A percentile compares a stretch with the other conserved stretches of the same genome.
Conservation (phyloP, 2,329 filamentous ascomycete genomes). For the Scedosporium aurantiacum region DNA sequence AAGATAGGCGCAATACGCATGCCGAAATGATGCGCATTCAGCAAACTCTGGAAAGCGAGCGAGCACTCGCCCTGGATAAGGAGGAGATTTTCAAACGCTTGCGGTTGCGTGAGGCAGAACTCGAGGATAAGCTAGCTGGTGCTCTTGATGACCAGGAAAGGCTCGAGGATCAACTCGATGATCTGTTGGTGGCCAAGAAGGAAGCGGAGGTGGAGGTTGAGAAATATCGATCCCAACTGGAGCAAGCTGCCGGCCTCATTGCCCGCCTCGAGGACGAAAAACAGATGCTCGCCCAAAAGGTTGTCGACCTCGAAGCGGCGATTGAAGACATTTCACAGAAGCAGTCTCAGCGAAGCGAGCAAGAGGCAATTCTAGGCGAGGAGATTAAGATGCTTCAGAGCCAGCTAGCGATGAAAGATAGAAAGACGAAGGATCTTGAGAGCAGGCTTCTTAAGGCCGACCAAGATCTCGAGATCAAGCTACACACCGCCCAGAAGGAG, state of each 20-base stretch:
- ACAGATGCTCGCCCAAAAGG: constrained; percentile 54
- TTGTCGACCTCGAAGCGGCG: constrained; percentile 58
- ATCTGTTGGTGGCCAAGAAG: constrained; percentile 79
- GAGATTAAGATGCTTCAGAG: constrained; percentile 89
- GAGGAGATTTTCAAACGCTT: constrained; percentile 98
- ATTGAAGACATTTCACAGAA: constrained; percentile 59
- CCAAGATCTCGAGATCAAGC: constrained; percentile 79
- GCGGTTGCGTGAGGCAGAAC: constrained; percentile 78
- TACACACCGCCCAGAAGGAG: constrained; percentile 68
- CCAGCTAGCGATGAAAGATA: constrained; percentile 77
- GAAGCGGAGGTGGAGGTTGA: constrained; percentile 77
- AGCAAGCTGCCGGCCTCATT: constrained; percentile 85
- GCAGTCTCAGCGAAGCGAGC: constrained; percentile 62
- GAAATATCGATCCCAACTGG: constrained; percentile 66
- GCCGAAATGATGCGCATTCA: constrained; percentile 81
- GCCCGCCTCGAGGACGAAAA: constrained; percentile 80
- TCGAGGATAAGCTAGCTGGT: constrained; percentile 84
- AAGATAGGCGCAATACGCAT: constrained; percentile 80
- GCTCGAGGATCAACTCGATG: constrained; percentile 86
- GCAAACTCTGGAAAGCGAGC: constrained; percentile 88
- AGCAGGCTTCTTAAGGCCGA: constrained; percentile 72
- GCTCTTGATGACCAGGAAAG: constrained; percentile 90
- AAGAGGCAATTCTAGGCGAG: constrained; percentile 66
- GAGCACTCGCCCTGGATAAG: constrained; percentile 91
- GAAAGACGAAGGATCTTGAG: constrained; percentile 82